Evolutionary conservation across 768 basidiomycete genomes (phyloP).

Genomic region (Floccularia luteovirens): DNA sequence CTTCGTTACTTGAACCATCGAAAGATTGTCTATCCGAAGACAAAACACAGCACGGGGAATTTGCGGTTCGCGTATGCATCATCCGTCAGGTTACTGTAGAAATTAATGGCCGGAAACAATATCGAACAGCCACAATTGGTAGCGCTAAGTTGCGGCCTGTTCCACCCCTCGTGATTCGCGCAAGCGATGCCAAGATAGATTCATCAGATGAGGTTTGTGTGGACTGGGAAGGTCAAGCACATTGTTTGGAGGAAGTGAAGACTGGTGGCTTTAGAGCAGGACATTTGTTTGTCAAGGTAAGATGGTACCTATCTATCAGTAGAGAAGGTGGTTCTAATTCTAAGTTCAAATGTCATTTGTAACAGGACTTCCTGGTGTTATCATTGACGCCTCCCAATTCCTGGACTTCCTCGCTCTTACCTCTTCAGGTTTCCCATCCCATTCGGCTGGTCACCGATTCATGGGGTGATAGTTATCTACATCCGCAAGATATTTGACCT

Average conservation of each 20-base stretch:
- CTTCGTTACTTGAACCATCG: slow-evolving; percentile 12
- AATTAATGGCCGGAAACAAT: slow-evolving; percentile 27
- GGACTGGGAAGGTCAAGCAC: slow-evolving; percentile 51
- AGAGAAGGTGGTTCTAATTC: background rate
- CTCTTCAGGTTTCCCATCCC: slow-evolving; percentile 35
- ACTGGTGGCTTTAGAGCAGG: slow-evolving; percentile 36
- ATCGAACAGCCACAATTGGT: slow-evolving; percentile 29
- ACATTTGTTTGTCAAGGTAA: slow-evolving; percentile 42
- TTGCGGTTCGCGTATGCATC: slow-evolving; percentile 35
- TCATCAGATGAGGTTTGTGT: slow-evolving; percentile 23
- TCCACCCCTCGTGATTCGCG: slow-evolving; percentile 15
- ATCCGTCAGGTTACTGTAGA: slow-evolving; percentile 37
- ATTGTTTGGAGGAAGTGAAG: slow-evolving; percentile 27
- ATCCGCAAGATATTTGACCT: slow-evolving; percentile 29
- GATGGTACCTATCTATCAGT: slow-evolving; percentile 6
- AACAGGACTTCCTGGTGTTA: slow-evolving; percentile 53
- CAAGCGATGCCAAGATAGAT: slow-evolving; percentile 7
- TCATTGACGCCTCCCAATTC: slow-evolving; percentile 36
- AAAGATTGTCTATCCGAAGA: background rate
- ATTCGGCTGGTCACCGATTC: slow-evolving; percentile 51
- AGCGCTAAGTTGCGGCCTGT: slow-evolving; percentile 34
- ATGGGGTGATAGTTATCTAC: slow-evolving; percentile 29
- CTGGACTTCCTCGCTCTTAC: slow-evolving; percentile 32
- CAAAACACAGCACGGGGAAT: slow-evolving; percentile 2
- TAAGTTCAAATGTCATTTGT: too few relatives aligned